Evolutionary conservation across 192 early-diverging fungal species (phyloP), one percentile per base, ranked within the genome.

Genomic region (Coemansia sp.): DNA sequence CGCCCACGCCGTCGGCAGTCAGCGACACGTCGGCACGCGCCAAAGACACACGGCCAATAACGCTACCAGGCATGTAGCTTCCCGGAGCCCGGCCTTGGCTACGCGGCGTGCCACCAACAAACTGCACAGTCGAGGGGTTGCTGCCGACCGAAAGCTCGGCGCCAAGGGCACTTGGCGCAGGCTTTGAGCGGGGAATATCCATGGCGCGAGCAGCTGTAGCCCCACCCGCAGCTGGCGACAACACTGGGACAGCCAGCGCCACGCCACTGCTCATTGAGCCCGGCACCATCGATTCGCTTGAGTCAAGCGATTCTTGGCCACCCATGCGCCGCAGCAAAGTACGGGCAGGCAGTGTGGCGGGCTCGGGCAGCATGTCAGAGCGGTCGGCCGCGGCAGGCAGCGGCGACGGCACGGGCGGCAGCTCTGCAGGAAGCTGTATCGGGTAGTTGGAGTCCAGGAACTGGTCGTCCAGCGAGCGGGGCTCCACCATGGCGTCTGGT

Each of bases 31-130:
- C 73, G 9, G 73, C 39, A 4, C 67, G 66, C 8, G 73, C 73
- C 62, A 77, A 38, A 33, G 73, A 60, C 43, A 77, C 73, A 17
- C 73, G 66, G 1, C 73, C 73, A 35, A 77, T 56, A 4, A 77
- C 66, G 48, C 73, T 77, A n/a, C 73, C 73, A 0, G 73, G 73
- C 73, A 77, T 77, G 41, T 77, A 77, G 52, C 73, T 77, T 13
- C 73, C 73, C 3, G 73, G 73, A 0, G 67, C 66, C 1, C 67
- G 65, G 17, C 73, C 73, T 55, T 77, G 73, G 63, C 73, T 77
- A 40, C 73, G 73, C 26, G 73, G 73, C 25, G 73, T 77, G 34
- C 73, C 72, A 26, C 72, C 73, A 11, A 53, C 35, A 52, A 61
- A 53, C 14, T 51, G 56, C 43, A 60, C 55, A 13, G 26, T 40